Evolutionary conservation across 1,284 basidiomycete genomes (phyloP), one percentile per base, ranked within the genome.

Genomic region (Trametes sp.): DNA sequence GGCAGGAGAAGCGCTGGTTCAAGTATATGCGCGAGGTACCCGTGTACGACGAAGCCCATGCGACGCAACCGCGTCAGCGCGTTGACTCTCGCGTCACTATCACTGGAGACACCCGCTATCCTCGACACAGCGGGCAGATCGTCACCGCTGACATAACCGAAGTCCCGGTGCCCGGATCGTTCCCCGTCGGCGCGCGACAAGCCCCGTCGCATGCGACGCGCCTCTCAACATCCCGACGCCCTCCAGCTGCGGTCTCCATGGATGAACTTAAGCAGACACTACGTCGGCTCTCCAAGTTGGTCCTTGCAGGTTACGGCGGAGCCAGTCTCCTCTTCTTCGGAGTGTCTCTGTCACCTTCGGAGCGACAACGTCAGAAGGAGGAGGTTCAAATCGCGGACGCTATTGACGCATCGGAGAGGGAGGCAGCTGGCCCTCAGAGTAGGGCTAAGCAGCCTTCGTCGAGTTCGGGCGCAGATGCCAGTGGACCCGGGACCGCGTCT

Each of bases 291-390:
- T 92, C 91, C 6, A 92, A 92, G 74, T 84, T 93, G 77, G 89
- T 91, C 1, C 78, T 93, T 4, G 91, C 89, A 0, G 90, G 90
- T 1, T 93, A 93, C 68, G 91, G 92, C 10, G 92, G 92, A 8
- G 88, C 90, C 2, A 88, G 86, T 54, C 80, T 93, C 16, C 75
- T 92, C 23, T 93, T 93, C 76, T 93, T 93, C 66, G 92, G 92
- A 16, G 82, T 91, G 1, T 84, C 85, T 0, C 82, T 84, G 0
- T 65, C 67, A 1, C 74, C 74, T 1, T 51, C 60, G 61, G 54
- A 69, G 75, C 38, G 63, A 36, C 66, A 67, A 23, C 61, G 61
- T 35, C 52, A 35, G 7, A 69, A 68, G 4, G 90, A 92, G 70
- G 86, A 88, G 67, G 80, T 80, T 2, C 83, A 85, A 55, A 80